Conservation (phyloP, 345 rosid species). For the Aquilaria sinensis region DNA sequence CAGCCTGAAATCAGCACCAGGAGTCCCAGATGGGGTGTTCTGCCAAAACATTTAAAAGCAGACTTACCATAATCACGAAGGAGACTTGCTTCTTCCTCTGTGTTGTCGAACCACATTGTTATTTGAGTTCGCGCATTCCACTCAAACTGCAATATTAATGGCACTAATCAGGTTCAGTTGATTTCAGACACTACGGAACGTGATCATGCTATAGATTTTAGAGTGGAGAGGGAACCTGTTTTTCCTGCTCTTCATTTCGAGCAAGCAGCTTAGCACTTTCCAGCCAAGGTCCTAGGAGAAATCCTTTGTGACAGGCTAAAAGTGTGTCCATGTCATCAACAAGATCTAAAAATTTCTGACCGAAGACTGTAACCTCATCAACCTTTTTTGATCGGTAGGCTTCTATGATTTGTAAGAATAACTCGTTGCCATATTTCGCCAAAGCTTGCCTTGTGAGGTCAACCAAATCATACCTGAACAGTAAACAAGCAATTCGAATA, state of each 20-base stretch:
- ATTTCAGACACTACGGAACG: background rate
- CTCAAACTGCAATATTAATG: conserved; percentile 38
- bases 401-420: conserved; percentile 44
- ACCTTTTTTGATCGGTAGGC: conserved; percentile 34
- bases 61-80: conserved; percentile 57
- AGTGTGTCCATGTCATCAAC: conserved; percentile 57
- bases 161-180: background rate
- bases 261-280: conserved; percentile 68
- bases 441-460: conserved; percentile 67
- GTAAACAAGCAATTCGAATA: background rate
- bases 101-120: conserved; percentile 80
- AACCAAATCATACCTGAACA: conserved; percentile 52
- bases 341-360: conserved; percentile 45
- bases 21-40: background rate
- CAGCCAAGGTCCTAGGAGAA: conserved; percentile 70
- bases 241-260: conserved; percentile 33
- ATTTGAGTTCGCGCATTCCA: conserved; percentile 79
- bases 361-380: conserved; percentile 23
- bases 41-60: background rate
- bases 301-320: conserved; percentile 52
- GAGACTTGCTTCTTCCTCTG: conserved; percentile 59
- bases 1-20: too few species aligned
- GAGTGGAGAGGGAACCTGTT: conserved; percentile 32
- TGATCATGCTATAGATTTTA: background rate
- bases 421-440: conserved; percentile 58